Base-by-base conservation (phyloP, 768 basidiomycete species). In the Tricholomella constricta region DNA sequence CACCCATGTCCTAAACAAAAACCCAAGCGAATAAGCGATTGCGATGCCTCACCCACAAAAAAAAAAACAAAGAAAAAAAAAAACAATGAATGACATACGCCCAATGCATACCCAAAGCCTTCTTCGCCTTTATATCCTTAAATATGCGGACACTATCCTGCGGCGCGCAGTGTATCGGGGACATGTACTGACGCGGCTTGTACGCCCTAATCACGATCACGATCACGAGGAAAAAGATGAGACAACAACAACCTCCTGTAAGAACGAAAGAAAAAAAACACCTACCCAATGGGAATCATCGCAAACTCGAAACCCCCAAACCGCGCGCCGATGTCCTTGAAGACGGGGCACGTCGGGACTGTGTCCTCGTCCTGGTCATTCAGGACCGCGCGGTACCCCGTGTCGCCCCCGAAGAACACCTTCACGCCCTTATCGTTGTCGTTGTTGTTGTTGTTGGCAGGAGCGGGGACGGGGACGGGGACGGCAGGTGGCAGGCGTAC, bases 51-150 rank as follows among this genome's bases (percentile, higher is more conserved):
- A n/a, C n/a, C n/a, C n/a, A n/a, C n/a, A n/a, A n/a, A n/a, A n/a
- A n/a, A n/a, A n/a, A n/a, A n/a, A n/a, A 25, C 8, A 7, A 36
- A 41, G 27, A 29, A 37, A 38, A 20, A 14, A 34, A 17, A 20
- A 38, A 10, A 10, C 45, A 27, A 31, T 22, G 42, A 20, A 38
- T 51, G 8, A 64, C 75, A 31, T 59, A 83, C 81, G 82, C 85
- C 85, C 85, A 88, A 65, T 87, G 87, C 78, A 88, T 88, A 0
- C 79, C 86, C 6, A 89, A 60, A 0, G 83, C 86, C 52, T 74
- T 76, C 67, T 79, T 77, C 31, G 85, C 81, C 41, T 71, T 71
- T 35, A 86, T 70, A 62, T 89, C 87, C 57, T 78, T 70, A 75
- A 86, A 89, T 1, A 90, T 71, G 20, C 77, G 69, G 4, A 89